Evolutionary conservation across 2,329 filamentous ascomycete species (phyloP).

Genomic region (Talaromyces sp.): DNA sequence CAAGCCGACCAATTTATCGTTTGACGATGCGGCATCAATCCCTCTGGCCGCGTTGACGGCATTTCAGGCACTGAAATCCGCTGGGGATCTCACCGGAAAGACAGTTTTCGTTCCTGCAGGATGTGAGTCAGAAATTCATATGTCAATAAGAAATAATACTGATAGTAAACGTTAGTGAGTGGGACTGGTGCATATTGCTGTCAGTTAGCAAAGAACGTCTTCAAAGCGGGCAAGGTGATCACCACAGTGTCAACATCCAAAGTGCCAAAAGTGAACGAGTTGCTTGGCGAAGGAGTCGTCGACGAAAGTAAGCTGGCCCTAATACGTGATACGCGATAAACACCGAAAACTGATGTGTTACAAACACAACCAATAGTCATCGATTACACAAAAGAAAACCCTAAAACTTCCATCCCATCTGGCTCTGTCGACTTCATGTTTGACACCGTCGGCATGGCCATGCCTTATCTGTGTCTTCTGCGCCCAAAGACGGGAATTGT

Average conservation of each 20-base stretch:
- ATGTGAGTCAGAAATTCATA: conserved; percentile 14
- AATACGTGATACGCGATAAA: background rate
- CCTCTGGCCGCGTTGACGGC: conserved; percentile 38
- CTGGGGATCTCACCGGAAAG: conserved; percentile 44
- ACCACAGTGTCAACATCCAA: conserved; percentile 50
- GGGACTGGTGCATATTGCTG: conserved; percentile 42
- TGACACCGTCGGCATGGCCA: conserved; percentile 41
- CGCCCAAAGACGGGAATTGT: conserved; percentile 28
- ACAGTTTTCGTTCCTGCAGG: conserved; percentile 48
- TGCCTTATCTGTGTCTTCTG: conserved; percentile 39
- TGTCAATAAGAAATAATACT: background rate
- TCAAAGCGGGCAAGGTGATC: conserved; percentile 46
- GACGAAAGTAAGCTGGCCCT: conserved; percentile 29
- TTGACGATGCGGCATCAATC: conserved; percentile 39
- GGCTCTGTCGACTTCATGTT: conserved; percentile 46
- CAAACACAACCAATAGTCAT: conserved; percentile 26
- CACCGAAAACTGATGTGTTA: background rate
- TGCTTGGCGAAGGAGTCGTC: conserved; percentile 39
- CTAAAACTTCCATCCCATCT: conserved; percentile 32
- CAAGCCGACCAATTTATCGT: conserved; percentile 38
- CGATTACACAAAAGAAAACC: conserved; percentile 43
- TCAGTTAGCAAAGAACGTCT: conserved; percentile 48
- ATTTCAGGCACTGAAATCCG: conserved; percentile 37
- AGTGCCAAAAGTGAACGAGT: conserved; percentile 38
- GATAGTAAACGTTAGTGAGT: conserved; percentile 26